phyloP scores from a whole-genome alignment of 768 basidiomycete genomes.

The Suillus paluster region DNA sequence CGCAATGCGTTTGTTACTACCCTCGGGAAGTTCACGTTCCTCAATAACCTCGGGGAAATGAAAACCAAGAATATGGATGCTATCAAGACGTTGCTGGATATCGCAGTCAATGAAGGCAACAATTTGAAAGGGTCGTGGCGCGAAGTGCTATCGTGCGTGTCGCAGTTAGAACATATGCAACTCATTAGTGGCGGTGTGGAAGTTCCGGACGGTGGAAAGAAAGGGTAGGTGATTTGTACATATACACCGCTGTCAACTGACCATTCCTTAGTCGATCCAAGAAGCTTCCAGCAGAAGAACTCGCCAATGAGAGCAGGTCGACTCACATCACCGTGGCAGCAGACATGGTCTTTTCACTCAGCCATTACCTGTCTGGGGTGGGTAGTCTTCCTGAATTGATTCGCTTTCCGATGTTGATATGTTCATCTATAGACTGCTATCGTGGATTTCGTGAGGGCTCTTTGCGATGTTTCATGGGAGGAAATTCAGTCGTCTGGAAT shows the following conservation, averaged over 20 bases:
- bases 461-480: constrained; percentile 98
- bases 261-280: constrained; percentile 41
- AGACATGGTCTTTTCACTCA: constrained; percentile 98
- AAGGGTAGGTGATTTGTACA: constrained; percentile 61
- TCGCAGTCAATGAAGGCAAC: constrained; percentile 97
- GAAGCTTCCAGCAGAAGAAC: constrained; percentile 85
- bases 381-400: constrained; percentile 33
- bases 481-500: constrained; percentile 97
- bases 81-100: constrained; percentile 91
- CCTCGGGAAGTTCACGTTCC: constrained; percentile 93
- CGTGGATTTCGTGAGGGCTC: constrained; percentile 94
- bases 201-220: constrained; percentile 74
- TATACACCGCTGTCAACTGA: constrained; percentile 13
- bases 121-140: constrained; percentile 95
- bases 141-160: constrained; percentile 95
- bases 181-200: constrained; percentile 92
- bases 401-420: neutral
- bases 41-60: constrained; percentile 99
- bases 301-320: constrained; percentile 95
- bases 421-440: constrained; percentile 76
- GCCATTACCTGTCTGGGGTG: constrained; percentile 94
- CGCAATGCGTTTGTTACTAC: constrained; percentile 99
- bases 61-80: constrained; percentile 99
- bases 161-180: constrained; percentile 98
- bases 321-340: constrained; percentile 98